Base-by-base conservation (phyloP, 176 grass and related monocot species). In the Raddia distichophylla region DNA sequence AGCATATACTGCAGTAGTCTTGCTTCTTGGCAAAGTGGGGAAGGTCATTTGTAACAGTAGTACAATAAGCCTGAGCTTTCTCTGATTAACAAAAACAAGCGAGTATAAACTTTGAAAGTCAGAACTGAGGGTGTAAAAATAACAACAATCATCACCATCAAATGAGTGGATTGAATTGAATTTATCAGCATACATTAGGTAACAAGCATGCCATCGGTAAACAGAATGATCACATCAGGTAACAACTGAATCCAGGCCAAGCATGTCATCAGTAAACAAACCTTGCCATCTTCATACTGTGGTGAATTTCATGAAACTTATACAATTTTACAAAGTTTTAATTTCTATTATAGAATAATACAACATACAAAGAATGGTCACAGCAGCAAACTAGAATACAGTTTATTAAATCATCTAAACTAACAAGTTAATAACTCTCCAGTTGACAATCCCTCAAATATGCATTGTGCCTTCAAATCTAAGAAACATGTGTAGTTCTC, bases 261-360 rank as follows among this genome's bases (percentile, higher is more conserved):
- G 15, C 15, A 59, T 60, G 7, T 20, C 69, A 15, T 35, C 0
- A 12, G 65, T 59, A 86, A 82, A 64, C 27, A 64, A 49, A 85
- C 46, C 48, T 32, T 64, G 47, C 14, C 33, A 74, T 22, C 22
- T 66, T 52, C 14, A 61, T 79, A 56, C 70, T 46, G 18, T 10
- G 64, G 54, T 65, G 60, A 55, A 73, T 74, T 60, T 77, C 17
- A 78, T n/a, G 63, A 79, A 78, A 53, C 37, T 73, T 67, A 6
- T 54, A 67, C 44, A 90, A 12, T 83, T 59, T 35, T 62, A 68
- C 45, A 68, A 60, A 48, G 51, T 65, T 77, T 47, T 54, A 71
- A 73, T 50, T 77, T 82, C 51, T 47, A 71, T 62, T 7, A 45
- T 64, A 11, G 12, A 70, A 52, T n/a, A 78, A 60, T 86, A 82